These are phyloP conservation scores for Phialophora tarda DNA, from an alignment of 2,329 filamentous ascomycete genomes.

Conservation along the genomic window DNA sequence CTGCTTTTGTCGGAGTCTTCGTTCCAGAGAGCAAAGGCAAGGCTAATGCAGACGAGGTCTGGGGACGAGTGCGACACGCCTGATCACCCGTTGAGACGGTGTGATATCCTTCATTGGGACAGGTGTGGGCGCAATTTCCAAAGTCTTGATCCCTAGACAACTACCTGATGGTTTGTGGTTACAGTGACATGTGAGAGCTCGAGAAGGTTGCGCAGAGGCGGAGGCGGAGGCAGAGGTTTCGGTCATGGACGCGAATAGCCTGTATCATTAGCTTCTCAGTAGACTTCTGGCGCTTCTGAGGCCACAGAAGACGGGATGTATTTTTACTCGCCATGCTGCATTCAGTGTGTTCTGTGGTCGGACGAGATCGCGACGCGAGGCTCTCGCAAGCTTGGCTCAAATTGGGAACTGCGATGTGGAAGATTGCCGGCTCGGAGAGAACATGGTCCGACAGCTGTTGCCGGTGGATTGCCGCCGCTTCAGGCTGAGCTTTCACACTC, in stretches of 20 bases:
- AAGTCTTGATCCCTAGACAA: neutral
- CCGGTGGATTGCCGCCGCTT: neutral
- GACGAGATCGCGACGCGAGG: neutral
- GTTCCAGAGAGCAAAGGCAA: conserved; percentile 91
- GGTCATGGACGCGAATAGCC: neutral
- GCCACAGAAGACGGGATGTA: neutral
- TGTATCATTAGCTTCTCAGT: conserved; percentile 25
- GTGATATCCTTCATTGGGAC: neutral
- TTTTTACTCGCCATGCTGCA: neutral
- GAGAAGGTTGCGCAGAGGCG: neutral
- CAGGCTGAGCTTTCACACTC: neutral
- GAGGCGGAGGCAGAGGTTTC: neutral
- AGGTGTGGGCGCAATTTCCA: neutral
- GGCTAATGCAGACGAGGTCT: conserved; percentile 84
- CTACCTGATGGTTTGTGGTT: neutral
- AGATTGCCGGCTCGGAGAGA: neutral
- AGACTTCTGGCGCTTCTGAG: neutral
- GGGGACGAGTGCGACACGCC: conserved; percentile 62
- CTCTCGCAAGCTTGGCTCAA: neutral
- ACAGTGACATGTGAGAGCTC: neutral
- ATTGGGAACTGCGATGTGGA: neutral
- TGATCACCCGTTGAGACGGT: neutral
- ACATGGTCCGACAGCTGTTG: too few relatives aligned
- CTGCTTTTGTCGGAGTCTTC: conserved; percentile 70
- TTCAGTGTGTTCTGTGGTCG: neutral